Base-by-base conservation (phyloP, 805 yeast species). In the Metschnikowia cerradonensis region DNA sequence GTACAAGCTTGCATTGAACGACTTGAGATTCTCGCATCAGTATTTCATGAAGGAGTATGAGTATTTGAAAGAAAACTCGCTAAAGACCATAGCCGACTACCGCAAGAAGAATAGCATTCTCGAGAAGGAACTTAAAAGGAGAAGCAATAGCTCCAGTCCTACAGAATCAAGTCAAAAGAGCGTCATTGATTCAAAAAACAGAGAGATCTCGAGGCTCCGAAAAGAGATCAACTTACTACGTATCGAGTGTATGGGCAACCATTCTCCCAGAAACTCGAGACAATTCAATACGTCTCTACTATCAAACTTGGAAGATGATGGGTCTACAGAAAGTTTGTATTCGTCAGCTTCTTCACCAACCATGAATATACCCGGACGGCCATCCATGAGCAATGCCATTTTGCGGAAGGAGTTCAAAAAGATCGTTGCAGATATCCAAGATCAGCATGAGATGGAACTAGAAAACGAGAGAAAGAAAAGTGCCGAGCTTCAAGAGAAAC, bases 361-460 rank as follows among this genome's bases (percentile, higher is more conserved):
- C 14, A 41, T 39, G 43, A 51, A 52, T 8, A 17, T 37, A 3
- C 32, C 39, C 22, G 51, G 48, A 3, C 34, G 37, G 34, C 26
- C 49, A 15, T 47, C 59, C 22, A 67, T 60, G 58, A 71, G 76
- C 55, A 79, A 79, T 36, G 78, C 83, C 0, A 82, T 85, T 2
- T 68, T 86, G 65, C 72, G 88, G 50, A 75, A 79, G 54, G 90
- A 86, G 64, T 86, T 86, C 68, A 85, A 80, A 65, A 83, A 81
- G 58, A 68, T 85, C 45, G 82, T 86, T 4, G 68, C 75, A 20
- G 83, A 81, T 37, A 79, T 85, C 51, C 88, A 83, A 54, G 79
- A 76, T 42, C 81, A 75, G 50, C 81, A 83, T 59, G 88, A 84
- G 56, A 60, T 69, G 10, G 87, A 84, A 54, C 64, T 86, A 41